Conservation (phyloP, 371 early-diverging fungal species). For the Lichtheimia hyalospora region DNA sequence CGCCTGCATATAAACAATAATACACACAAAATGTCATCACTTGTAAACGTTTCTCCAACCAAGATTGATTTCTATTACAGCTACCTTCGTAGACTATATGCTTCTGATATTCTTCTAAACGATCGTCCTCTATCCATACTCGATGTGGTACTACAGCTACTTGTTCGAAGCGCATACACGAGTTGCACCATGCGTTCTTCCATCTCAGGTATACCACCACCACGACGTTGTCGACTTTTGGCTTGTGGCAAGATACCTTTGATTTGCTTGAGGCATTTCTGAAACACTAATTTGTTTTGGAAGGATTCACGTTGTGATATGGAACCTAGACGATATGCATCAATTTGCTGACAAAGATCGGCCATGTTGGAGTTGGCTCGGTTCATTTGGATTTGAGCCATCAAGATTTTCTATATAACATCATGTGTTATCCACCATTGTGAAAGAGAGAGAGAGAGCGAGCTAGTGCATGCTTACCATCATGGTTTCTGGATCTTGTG, state of each 20-base stretch:
- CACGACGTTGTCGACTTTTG: slow-evolving; percentile 24
- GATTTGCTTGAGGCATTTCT: slow-evolving; percentile 50
- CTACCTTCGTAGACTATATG: slow-evolving; percentile 34
- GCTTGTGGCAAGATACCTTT: slow-evolving; percentile 49
- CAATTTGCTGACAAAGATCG: slow-evolving; percentile 52
- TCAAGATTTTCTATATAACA: slow-evolving; percentile 36
- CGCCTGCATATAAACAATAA: too few relatives aligned
- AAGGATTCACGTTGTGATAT: slow-evolving; percentile 46
- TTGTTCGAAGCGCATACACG: slow-evolving; percentile 42
- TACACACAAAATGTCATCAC: too few relatives aligned
- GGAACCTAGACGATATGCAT: slow-evolving; percentile 42
- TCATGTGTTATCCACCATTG: not conserved
- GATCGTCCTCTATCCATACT: slow-evolving; percentile 29
- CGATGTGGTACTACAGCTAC: slow-evolving; percentile 18
- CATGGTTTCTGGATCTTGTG: slow-evolving; percentile 52
- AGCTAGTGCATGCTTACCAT: slow-evolving; percentile 24
- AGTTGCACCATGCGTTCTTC: slow-evolving; percentile 46
- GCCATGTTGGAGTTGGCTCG: slow-evolving; percentile 55
- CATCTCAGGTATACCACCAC: slow-evolving; percentile 18
- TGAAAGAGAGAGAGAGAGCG: not conserved
- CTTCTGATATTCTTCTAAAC: slow-evolving; percentile 46
- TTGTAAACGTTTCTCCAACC: too few relatives aligned
- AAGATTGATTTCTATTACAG: too few relatives aligned
- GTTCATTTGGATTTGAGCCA: slow-evolving; percentile 57
- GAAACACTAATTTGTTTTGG: slow-evolving; percentile 52